phyloP scores from a whole-genome alignment of 176 grass and related monocot species.

The Oryza meyeriana region DNA sequence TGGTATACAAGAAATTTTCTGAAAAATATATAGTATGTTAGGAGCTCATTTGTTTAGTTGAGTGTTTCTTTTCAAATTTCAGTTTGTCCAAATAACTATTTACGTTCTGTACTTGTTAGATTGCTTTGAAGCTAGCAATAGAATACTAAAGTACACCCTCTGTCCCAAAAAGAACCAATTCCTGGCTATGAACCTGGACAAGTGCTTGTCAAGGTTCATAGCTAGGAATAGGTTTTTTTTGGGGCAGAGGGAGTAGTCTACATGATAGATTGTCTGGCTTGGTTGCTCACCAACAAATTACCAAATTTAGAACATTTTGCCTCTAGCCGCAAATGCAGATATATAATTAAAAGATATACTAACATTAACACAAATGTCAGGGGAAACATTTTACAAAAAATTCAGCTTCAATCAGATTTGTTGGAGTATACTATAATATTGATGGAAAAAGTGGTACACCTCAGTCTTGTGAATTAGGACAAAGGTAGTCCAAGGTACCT shows the following conservation, averaged over 20 bases:
- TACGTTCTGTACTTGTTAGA: neutral
- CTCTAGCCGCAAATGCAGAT: neutral
- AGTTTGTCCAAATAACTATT: neutral
- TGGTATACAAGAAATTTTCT: neutral
- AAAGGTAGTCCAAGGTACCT: conserved; percentile 43
- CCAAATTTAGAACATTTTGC: neutral
- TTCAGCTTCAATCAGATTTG: conserved; percentile 7
- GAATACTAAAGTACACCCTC: neutral
- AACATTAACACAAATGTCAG: neutral
- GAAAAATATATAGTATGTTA: neutral
- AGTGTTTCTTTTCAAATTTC: too few relatives aligned
- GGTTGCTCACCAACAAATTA: neutral
- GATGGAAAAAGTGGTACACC: neutral
- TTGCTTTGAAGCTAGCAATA: neutral
- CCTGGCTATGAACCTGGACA: too few relatives aligned
- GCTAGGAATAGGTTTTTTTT: too few relatives aligned
- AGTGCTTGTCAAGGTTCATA: too few relatives aligned
- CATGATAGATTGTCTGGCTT: neutral
- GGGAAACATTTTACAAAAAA: neutral
- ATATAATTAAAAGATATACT: neutral
- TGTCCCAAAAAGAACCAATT: too few relatives aligned
- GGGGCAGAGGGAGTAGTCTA: too few relatives aligned
- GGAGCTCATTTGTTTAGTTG: neutral
- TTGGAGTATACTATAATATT: neutral
- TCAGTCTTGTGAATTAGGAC: neutral